A percentile compares a stretch with the other conserved stretches of the same genome.
phyloP scores from a whole-genome alignment of 208 protist genomes.

The Leishmania aethiopica region DNA sequence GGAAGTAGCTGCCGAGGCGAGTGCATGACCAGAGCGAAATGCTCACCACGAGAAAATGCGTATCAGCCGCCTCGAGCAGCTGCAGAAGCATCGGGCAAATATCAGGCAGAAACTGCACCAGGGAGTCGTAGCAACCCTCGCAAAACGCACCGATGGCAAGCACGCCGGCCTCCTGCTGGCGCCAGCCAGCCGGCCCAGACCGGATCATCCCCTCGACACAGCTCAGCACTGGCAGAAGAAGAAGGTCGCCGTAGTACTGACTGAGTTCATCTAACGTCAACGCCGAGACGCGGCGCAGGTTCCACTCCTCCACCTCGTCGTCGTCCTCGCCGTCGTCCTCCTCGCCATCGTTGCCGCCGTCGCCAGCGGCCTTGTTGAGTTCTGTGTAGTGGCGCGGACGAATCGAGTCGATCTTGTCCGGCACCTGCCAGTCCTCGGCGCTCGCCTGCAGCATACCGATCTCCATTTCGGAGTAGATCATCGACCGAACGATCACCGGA shows the following conservation, averaged over 20 bases:
- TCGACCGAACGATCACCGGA: slow-evolving; percentile 81
- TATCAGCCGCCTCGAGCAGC: slow-evolving; percentile 60
- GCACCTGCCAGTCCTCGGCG: slow-evolving; percentile 79
- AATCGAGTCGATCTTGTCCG: slow-evolving; percentile 86
- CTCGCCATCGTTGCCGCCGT: slow-evolving; percentile 51
- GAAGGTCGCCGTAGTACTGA: slow-evolving; percentile 76
- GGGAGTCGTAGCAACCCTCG: slow-evolving; percentile 87
- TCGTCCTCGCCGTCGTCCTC: slow-evolving; percentile 82
- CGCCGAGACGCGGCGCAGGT: slow-evolving; percentile 90
- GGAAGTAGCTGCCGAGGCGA: slow-evolving; percentile 67
- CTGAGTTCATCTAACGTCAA: slow-evolving; percentile 87
- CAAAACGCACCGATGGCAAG: slow-evolving; percentile 92
- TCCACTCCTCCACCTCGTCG: slow-evolving; percentile 92
- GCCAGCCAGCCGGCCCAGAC: slow-evolving; percentile 57
- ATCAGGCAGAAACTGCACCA: slow-evolving; percentile 75
- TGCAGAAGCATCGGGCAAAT: slow-evolving; percentile 79
- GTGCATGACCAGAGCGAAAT: slow-evolving; percentile 93
- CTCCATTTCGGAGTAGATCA: slow-evolving; percentile 93
- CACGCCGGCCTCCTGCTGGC: slow-evolving; percentile 88
- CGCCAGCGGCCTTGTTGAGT: slow-evolving; percentile 12
- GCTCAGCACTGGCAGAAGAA: slow-evolving; percentile 82
- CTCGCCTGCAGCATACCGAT: slow-evolving; percentile 80
- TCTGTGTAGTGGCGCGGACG: slow-evolving; percentile 83
- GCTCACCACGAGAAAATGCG: slow-evolving; percentile 88
- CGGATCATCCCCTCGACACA: slow-evolving; percentile 83